These are phyloP conservation scores for Helotiales sp. DNA, from an alignment of 2,329 filamentous ascomycete genomes.

Conservation along the genomic window DNA sequence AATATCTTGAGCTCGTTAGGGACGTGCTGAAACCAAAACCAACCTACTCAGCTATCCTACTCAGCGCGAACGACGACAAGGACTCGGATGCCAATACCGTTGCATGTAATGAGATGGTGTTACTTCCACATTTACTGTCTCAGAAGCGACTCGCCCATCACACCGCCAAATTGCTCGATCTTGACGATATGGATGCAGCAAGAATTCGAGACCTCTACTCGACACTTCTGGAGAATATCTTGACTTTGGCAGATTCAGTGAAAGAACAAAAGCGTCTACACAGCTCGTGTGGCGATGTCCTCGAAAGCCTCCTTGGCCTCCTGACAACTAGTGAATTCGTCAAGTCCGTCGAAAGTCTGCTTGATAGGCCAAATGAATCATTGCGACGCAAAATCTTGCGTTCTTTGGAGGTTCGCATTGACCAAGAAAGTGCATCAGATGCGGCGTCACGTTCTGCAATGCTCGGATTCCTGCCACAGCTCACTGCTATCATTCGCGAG, in stretches of 20 bases:
- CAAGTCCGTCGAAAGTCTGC: conserved; percentile 78
- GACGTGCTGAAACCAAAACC: conserved; percentile 78
- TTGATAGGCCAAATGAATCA: conserved; percentile 73
- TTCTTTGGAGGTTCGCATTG: conserved; percentile 78
- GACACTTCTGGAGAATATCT: conserved; percentile 63
- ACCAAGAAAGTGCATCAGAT: conserved; percentile 70
- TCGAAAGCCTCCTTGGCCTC: conserved; percentile 80
- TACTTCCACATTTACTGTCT: conserved; percentile 58
- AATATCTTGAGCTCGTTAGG: conserved; percentile 71
- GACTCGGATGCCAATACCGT: conserved; percentile 48
- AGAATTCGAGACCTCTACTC: conserved; percentile 70
- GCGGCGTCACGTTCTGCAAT: conserved; percentile 66
- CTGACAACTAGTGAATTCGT: conserved; percentile 87
- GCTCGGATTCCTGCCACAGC: conserved; percentile 75
- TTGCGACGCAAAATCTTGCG: conserved; percentile 77
- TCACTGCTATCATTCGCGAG: conserved; percentile 74
- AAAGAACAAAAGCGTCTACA: conserved; percentile 57
- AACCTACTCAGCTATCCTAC: conserved; percentile 68
- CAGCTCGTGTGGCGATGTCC: conserved; percentile 63
- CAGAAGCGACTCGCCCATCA: conserved; percentile 57
- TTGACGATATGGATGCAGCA: conserved; percentile 65
- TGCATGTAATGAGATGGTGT: conserved; percentile 54
- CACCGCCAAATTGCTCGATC: conserved; percentile 56
- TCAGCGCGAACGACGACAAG: conserved; percentile 56
- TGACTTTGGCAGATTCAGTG: conserved; percentile 65